These are phyloP conservation scores for Graphilbum ipis-grandicollis DNA, from an alignment of 2,329 filamentous ascomycete species.

Conservation along the genomic window DNA sequence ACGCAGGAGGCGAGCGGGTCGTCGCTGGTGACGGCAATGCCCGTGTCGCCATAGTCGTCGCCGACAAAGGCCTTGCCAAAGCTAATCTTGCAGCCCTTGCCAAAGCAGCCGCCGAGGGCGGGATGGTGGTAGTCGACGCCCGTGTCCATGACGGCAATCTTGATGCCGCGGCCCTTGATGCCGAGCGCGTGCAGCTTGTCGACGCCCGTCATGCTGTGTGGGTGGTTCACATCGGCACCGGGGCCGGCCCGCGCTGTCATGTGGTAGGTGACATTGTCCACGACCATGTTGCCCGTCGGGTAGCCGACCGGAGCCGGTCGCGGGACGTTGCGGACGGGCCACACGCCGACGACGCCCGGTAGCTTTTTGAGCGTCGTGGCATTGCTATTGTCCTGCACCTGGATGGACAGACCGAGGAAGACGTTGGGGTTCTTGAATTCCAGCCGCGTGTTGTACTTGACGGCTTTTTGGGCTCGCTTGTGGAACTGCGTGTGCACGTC, in stretches of 20 bases:
- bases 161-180: conserved; percentile 30
- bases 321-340: not conserved
- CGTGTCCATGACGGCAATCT: conserved; percentile 35
- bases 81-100: conserved; percentile 7
- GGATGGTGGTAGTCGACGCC: conserved; percentile 13
- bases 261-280: not conserved
- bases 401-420: not conserved
- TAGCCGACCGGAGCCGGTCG: not conserved
- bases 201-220: conserved; percentile 40
- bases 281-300: not conserved
- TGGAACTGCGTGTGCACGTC: not conserved
- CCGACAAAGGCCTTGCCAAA: conserved; percentile 8
- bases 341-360: not conserved
- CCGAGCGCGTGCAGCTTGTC: conserved; percentile 32
- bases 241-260: not conserved
- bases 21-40: conserved; percentile 23
- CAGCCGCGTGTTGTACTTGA: not conserved
- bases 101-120: conserved; percentile 19
- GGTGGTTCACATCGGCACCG: not conserved
- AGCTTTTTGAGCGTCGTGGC: not conserved
- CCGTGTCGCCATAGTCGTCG: conserved; percentile 19
- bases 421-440: not conserved
- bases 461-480: not conserved
- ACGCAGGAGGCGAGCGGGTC: conserved; percentile 31
- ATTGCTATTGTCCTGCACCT: not conserved